Base-by-base conservation (phyloP, 495 filamentous ascomycete genomes). In the Hyaloscypha hepaticicola region DNA sequence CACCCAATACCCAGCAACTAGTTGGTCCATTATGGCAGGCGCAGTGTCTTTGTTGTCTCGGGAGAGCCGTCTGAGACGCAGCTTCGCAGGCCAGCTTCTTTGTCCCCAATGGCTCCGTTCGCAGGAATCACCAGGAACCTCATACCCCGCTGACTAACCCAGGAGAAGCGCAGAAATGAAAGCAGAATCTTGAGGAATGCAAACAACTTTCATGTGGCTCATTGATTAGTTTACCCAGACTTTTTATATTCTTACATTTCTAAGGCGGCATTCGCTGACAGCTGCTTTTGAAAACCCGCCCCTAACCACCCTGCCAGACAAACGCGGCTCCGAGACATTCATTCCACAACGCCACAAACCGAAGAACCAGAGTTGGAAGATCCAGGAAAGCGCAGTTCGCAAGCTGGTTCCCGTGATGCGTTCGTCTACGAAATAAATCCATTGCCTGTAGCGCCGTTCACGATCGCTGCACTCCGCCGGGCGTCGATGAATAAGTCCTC, bases 401-500 rank as follows among this genome's bases (percentile, higher is more conserved):
- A 67, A 33, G 52, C 52, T n/a, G 28, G 38, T 31, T 28, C 55
- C 56, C 57, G 64, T 55, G 33, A 25, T 52, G 26, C 58, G 64
- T 64, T 70, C 33, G 65, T 60, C 58, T 71, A 71, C 24, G 69
- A 67, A 28, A 92, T 83, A 76, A 87, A 91, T 8, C 77, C 77
- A 53, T 79, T 81, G 58, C 84, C 85, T 61, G 82, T 80, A 66
- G 87, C 87, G 76, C 84, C 81, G 72, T 76, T 83, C 71, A 91
- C 83, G 66, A 92, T 83, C 55, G 75, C 74, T 57, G 93, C 92
- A 75, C 92, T 96, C 64, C 92, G 84, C 69, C 89, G 86, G 16
- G 92, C 91, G 76, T 97, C 93, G 66, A 96, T 83, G 79, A 97
- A 97, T 49, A 97, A 78, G 68, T 90, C 90, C 76, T 92, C 88